Percentiles rank a stretch among this genome's conserved stretches.
phyloP scores from a whole-genome alignment of 345 rosid species.

The Euphorbia tirucalli region DNA sequence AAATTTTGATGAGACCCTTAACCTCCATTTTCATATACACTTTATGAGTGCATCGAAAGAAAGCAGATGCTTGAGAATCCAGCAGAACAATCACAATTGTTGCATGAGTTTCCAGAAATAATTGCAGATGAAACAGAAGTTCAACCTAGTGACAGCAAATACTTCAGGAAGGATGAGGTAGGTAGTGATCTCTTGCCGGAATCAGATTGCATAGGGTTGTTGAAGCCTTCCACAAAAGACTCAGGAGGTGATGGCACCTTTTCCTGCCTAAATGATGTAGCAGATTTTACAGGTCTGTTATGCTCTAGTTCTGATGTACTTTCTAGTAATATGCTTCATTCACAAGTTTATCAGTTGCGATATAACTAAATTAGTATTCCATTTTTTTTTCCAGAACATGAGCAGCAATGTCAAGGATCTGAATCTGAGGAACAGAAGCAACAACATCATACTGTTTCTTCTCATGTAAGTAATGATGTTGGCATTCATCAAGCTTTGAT shows the following conservation, averaged over 20 bases:
- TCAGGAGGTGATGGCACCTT: not conserved
- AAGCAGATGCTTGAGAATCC: slow-evolving; percentile 39
- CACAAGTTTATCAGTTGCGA: too few relatives aligned
- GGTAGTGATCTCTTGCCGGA: not conserved
- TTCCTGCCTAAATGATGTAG: slow-evolving; percentile 9
- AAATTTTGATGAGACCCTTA: slow-evolving; percentile 15
- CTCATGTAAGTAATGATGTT: not conserved
- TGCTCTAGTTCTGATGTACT: not conserved
- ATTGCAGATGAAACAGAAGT: slow-evolving; percentile 33
- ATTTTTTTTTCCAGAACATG: not conserved
- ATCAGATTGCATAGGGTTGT: not conserved
- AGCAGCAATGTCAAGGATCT: not conserved
- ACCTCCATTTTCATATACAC: slow-evolving; percentile 25
- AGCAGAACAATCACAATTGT: slow-evolving; percentile 41
- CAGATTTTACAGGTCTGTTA: slow-evolving; percentile 2
- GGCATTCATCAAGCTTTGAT: not conserved
- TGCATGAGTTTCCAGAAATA: slow-evolving; percentile 42
- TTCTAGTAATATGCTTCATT: not conserved
- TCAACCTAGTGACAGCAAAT: slow-evolving; percentile 7
- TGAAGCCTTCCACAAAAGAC: not conserved
- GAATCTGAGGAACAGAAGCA: not conserved
- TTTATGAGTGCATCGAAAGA: slow-evolving; percentile 33
- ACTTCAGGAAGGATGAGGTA: slow-evolving; percentile 3
- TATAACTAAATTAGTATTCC: not conserved
- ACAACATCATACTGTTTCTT: not conserved